These are phyloP conservation scores for Pestalotiopsis sp. DNA, from an alignment of 2,329 filamentous ascomycete species.

Conservation along the genomic window DNA sequence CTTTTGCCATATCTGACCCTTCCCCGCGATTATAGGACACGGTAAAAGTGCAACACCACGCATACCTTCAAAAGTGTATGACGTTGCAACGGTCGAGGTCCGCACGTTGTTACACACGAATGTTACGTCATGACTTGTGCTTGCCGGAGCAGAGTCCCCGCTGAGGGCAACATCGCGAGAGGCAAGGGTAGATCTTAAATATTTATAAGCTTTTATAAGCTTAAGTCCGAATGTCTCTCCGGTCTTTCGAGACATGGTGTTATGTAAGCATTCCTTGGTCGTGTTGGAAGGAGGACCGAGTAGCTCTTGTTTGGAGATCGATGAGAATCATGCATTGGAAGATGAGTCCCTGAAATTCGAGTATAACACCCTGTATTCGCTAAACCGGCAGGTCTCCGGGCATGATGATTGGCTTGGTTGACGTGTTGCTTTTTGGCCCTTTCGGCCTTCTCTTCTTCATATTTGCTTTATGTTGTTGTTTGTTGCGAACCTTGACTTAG, in stretches of 20 bases:
- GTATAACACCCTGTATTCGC: not conserved
- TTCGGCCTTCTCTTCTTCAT: not conserved
- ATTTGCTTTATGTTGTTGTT: too few relatives aligned
- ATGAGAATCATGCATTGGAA: not conserved
- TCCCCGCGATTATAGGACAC: slow-evolving; percentile 3
- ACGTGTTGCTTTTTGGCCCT: not conserved
- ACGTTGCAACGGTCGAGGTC: not conserved
- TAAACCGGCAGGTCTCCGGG: not conserved
- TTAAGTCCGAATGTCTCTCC: not conserved
- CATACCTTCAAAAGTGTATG: slow-evolving; percentile 1
- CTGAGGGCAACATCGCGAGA: not conserved
- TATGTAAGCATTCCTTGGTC: not conserved
- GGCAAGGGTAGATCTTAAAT: not conserved
- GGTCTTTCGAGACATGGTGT: not conserved
- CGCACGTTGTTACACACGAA: slow-evolving; percentile 1
- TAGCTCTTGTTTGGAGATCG: not conserved
- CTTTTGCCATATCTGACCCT: not conserved
- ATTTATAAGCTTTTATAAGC: not conserved
- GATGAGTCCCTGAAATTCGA: not conserved
- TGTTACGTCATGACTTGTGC: slow-evolving; percentile 11
- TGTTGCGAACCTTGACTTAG: not conserved
- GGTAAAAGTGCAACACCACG: not conserved
- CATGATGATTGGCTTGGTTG: not conserved
- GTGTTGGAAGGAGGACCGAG: too few relatives aligned
- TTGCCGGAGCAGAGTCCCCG: not conserved